A percentile compares a stretch with the other conserved stretches of the same genome.
phyloP scores from a whole-genome alignment of 345 rosid species.

The Angophora floribunda region DNA sequence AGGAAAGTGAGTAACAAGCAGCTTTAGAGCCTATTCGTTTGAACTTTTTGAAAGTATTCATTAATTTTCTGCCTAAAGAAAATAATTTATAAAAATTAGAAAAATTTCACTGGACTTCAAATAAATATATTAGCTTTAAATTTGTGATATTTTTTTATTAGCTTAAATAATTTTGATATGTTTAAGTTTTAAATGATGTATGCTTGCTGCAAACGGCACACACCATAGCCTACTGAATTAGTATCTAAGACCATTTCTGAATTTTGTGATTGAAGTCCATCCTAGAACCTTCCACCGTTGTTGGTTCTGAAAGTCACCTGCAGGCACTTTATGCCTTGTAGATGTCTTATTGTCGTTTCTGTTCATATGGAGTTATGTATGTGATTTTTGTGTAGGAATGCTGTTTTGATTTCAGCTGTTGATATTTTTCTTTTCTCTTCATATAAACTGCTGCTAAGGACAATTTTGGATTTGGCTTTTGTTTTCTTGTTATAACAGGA shows the following conservation, averaged over 20 bases:
- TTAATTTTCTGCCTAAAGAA: not conserved
- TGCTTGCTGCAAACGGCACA: not conserved
- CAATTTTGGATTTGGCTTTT: conserved; percentile 9
- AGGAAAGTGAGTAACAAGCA: conserved; percentile 51
- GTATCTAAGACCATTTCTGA: not conserved
- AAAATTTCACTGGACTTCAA: not conserved
- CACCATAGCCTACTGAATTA: not conserved
- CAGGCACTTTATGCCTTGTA: not conserved
- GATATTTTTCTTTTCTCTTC: not conserved
- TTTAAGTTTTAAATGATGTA: not conserved
- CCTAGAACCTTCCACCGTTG: not conserved
- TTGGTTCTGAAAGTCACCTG: not conserved
- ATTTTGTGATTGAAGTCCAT: not conserved
- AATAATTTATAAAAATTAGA: not conserved
- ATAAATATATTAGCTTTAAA: not conserved
- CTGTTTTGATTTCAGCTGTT: not conserved
- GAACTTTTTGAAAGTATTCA: not conserved
- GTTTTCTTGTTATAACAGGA: conserved; percentile 39
- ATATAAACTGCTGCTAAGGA: not conserved
- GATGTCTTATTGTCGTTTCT: not conserved
- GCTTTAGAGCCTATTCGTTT: not conserved
- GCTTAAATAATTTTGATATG: not conserved
- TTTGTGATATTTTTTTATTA: not conserved
- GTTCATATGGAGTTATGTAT: not conserved
- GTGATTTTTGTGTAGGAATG: not conserved